Evolutionary conservation across 1,284 basidiomycete genomes (phyloP).

Genomic region (Boletus smithii): DNA sequence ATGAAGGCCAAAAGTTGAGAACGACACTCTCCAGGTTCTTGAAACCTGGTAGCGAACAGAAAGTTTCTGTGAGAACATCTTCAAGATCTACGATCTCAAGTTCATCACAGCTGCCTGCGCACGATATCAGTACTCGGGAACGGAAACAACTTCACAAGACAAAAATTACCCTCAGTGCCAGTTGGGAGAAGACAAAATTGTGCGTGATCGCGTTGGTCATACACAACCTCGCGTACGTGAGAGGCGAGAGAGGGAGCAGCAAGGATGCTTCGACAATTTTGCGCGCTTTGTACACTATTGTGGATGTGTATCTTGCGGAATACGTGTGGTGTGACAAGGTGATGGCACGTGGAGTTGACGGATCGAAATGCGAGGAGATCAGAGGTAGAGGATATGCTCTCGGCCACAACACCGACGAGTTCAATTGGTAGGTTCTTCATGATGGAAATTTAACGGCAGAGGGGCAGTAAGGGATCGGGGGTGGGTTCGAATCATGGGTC

Average conservation of each 20-base stretch:
- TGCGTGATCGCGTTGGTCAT: slow-evolving; percentile 27
- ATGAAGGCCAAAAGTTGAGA: slow-evolving; percentile 34
- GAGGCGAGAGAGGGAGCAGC: slow-evolving; percentile 21
- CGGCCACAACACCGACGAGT: slow-evolving; percentile 24
- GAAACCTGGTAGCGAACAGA: slow-evolving; percentile 25
- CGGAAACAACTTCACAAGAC: neutral
- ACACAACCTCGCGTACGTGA: slow-evolving; percentile 29
- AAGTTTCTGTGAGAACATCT: slow-evolving; percentile 29
- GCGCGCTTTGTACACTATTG: slow-evolving; percentile 30
- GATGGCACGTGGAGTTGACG: slow-evolving; percentile 26
- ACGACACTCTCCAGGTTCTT: slow-evolving; percentile 19
- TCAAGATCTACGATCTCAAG: slow-evolving; percentile 34
- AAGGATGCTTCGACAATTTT: slow-evolving; percentile 23
- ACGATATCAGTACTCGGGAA: neutral
- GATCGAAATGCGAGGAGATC: slow-evolving; percentile 31
- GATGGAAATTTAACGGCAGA: neutral
- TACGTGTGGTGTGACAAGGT: slow-evolving; percentile 25
- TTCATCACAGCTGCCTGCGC: slow-evolving; percentile 25
- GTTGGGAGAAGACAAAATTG: slow-evolving; percentile 22
- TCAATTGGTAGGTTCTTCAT: slow-evolving; percentile 31
- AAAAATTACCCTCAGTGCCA: slow-evolving; percentile 16
- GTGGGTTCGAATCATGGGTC: neutral
- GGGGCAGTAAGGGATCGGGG: neutral
- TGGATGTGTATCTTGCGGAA: slow-evolving; percentile 23
- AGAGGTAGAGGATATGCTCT: slow-evolving; percentile 21